Conservation (phyloP, 2,329 filamentous ascomycete species). For the Lecanicillium sp. region DNA sequence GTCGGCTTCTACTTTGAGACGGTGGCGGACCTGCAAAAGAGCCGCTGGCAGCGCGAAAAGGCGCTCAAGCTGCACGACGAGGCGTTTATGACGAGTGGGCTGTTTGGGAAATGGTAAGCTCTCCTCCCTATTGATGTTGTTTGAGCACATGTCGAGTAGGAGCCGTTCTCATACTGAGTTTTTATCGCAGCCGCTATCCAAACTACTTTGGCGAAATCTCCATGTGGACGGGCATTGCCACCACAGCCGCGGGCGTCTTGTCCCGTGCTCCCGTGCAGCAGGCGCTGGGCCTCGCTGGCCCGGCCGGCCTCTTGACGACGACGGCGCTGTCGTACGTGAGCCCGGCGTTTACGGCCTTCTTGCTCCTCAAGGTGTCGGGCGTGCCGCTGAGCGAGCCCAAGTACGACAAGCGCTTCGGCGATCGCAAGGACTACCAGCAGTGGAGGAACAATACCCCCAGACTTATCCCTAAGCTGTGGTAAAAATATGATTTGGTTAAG, state of each 20-base stretch:
- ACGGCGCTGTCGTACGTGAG: conserved; percentile 44
- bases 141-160: too few species aligned
- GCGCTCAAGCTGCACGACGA: conserved; percentile 59
- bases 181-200: conserved; percentile 43
- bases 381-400: conserved; percentile 61
- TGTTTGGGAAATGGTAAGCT: conserved; percentile 50
- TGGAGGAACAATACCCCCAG: conserved; percentile 62
- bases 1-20: conserved; percentile 55
- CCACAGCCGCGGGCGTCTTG: conserved; percentile 49
- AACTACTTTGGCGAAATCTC: conserved; percentile 69
- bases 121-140: too few species aligned
- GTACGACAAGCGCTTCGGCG: conserved; percentile 57
- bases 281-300: conserved; percentile 47
- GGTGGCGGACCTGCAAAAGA: conserved; percentile 57
- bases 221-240: conserved; percentile 61
- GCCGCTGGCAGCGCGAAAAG: conserved; percentile 52
- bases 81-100: conserved; percentile 54
- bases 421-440: conserved; percentile 56
- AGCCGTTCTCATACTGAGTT: neutral
- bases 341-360: conserved; percentile 56
- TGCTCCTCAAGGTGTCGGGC: conserved; percentile 56
- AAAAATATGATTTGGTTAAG: too few species aligned
- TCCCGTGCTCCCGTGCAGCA: conserved; percentile 43
- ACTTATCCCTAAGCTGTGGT: conserved; percentile 54
- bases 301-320: conserved; percentile 20